A percentile compares a stretch with the other conserved stretches of the same genome.
Conservation (phyloP, 495 filamentous ascomycete genomes). For the Penicillium atrosanguineum region DNA sequence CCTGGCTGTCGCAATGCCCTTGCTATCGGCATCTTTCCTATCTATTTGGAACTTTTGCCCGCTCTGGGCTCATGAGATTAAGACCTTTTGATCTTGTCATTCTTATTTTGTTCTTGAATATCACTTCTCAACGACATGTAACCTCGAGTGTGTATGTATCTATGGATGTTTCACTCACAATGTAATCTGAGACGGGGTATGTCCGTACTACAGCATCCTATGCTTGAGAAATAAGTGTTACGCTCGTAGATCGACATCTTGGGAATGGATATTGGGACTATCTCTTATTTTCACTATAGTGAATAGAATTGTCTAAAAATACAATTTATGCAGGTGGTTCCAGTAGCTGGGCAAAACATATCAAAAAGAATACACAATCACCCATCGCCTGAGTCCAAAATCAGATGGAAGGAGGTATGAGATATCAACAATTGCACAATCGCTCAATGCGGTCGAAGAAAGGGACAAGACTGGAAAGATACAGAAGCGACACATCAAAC, state of each 20-base stretch:
- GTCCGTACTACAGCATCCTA: neutral
- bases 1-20: neutral
- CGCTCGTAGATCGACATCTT: neutral
- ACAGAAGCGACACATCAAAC: neutral
- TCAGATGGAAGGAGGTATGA: constrained; percentile 16
- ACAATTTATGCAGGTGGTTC: constrained; percentile 51
- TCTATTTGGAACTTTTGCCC: constrained; percentile 3
- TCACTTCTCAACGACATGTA: constrained; percentile 7
- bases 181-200: constrained; percentile 27
- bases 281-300: constrained; percentile 9
- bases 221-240: neutral
- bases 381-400: constrained; percentile 15
- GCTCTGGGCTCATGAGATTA: constrained; percentile 11
- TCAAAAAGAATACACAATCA: constrained; percentile 19
- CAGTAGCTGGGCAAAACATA: constrained; percentile 15
- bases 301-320: constrained; percentile 48
- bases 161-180: constrained; percentile 6
- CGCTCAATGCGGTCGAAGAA: constrained; percentile 6
- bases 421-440: constrained; percentile 5
- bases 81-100: constrained; percentile 8
- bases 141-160: constrained; percentile 11
- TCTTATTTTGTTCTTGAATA: constrained; percentile 16
- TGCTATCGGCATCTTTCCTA: constrained; percentile 4
- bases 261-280: neutral
- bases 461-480: neutral